These are phyloP conservation scores for Lodderomyces metapsilosis DNA, from an alignment of 1,139 yeast genomes.

Conservation along the genomic window DNA sequence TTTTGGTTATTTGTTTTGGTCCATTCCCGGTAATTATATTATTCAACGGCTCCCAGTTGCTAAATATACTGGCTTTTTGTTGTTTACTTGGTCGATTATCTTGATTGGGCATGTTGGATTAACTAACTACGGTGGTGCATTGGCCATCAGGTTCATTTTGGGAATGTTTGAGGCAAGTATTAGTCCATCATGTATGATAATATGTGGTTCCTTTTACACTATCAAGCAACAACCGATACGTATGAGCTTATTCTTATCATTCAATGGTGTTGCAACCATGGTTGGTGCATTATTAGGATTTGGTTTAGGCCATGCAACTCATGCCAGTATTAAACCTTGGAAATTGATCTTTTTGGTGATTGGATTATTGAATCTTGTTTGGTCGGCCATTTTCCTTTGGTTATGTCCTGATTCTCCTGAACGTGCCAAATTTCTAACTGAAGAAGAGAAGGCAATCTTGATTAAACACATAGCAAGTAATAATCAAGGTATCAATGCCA, in stretches of 20 bases:
- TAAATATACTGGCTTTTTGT: constrained; percentile 44
- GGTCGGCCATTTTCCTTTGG: constrained; percentile 24
- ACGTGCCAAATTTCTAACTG: constrained; percentile 35
- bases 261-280: constrained; percentile 31
- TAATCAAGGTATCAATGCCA: constrained; percentile 26
- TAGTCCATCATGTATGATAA: constrained; percentile 31
- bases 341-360: constrained; percentile 43
- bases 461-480: constrained; percentile 24
- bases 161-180: constrained; percentile 39
- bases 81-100: constrained; percentile 52
- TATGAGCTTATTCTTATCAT: constrained; percentile 28
- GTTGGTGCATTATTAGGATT: constrained; percentile 31
- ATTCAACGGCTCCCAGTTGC: constrained; percentile 56
- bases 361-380: constrained; percentile 35
- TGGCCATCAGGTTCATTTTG: constrained; percentile 47
- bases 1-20: constrained; percentile 51
- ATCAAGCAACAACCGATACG: constrained; percentile 35
- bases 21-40: constrained; percentile 52
- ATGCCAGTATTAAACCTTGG: constrained; percentile 23
- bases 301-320: constrained; percentile 33
- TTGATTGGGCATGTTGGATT: constrained; percentile 49
- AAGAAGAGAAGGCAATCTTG: constrained; percentile 32
- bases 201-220: constrained; percentile 22
- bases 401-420: constrained; percentile 44
- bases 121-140: constrained; percentile 43